Conservation (phyloP, 768 basidiomycete genomes). For the Lactarius vividus region DNA sequence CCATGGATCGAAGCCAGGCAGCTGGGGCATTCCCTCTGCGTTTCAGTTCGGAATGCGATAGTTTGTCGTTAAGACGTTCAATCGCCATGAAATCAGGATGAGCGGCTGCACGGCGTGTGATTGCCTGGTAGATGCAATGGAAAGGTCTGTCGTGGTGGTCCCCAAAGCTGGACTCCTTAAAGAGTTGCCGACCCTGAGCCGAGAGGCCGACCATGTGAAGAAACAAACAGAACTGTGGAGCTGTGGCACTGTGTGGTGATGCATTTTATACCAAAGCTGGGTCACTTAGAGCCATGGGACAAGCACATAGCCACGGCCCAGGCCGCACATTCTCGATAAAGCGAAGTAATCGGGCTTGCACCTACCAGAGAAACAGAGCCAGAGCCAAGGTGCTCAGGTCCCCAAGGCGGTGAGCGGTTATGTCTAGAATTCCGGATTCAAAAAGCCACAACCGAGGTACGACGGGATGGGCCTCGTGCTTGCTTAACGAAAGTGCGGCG, state of each 20-base stretch:
- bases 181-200: slow-evolving; percentile 42
- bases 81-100: slow-evolving; percentile 48
- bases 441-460: not conserved
- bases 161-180: slow-evolving; percentile 47
- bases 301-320: no score
- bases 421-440: not conserved
- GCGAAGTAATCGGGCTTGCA: not conserved
- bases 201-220: slow-evolving; percentile 35
- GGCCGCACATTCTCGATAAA: no score
- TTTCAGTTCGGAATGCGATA: slow-evolving; percentile 53
- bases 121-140: slow-evolving; percentile 54
- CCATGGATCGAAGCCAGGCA: slow-evolving; percentile 40
- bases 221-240: slow-evolving; percentile 2
- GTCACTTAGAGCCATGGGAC: no score
- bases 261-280: not conserved
- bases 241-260: not conserved
- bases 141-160: slow-evolving; percentile 40
- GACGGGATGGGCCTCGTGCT: not conserved
- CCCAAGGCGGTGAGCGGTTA: not conserved
- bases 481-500: no score
- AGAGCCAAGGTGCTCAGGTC: not conserved
- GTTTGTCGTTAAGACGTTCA: slow-evolving; percentile 45
- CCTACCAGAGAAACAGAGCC: not conserved
- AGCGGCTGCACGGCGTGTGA: slow-evolving; percentile 44
- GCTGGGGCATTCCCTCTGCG: slow-evolving; percentile 48